A percentile compares a stretch with the other conserved stretches of the same genome.
These are phyloP conservation scores for Solanum piurae DNA, from an alignment of 257 asterid species.

Conservation along the genomic window DNA sequence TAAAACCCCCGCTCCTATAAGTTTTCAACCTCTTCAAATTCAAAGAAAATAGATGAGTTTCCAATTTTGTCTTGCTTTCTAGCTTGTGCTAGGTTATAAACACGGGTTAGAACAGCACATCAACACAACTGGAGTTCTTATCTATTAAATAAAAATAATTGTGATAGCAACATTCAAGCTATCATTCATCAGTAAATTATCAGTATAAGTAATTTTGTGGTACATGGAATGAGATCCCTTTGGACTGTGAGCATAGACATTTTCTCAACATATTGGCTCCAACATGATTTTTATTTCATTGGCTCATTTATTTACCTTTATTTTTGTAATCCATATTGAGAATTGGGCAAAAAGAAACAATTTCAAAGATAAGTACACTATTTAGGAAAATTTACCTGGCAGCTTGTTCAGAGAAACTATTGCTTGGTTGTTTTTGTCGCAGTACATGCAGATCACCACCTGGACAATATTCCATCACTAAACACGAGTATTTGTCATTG, in stretches of 20 bases:
- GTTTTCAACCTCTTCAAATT: not conserved
- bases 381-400: constrained; percentile 46
- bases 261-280: not conserved
- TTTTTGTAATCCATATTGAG: not conserved
- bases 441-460: constrained; percentile 97
- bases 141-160: not conserved
- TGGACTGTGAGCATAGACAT: not conserved
- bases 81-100: not conserved
- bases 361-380: not conserved
- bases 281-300: not conserved
- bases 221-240: not conserved
- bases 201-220: not conserved
- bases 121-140: not conserved
- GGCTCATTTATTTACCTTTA: not conserved
- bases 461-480: constrained; percentile 84
- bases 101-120: not conserved
- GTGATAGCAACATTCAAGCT: not conserved
- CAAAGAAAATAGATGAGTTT: not conserved
- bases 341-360: not conserved
- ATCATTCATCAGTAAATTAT: not conserved
- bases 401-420: constrained; percentile 70
- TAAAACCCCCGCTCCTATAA: too few species aligned
- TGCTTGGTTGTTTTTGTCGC: constrained; percentile 85
- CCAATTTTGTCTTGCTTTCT: not conserved
- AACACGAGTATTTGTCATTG: constrained; percentile 71